Evolutionary conservation across 805 yeast species (phyloP), one percentile per base, ranked within the genome.

Genomic region (Ogataea trehaloabstinens): DNA sequence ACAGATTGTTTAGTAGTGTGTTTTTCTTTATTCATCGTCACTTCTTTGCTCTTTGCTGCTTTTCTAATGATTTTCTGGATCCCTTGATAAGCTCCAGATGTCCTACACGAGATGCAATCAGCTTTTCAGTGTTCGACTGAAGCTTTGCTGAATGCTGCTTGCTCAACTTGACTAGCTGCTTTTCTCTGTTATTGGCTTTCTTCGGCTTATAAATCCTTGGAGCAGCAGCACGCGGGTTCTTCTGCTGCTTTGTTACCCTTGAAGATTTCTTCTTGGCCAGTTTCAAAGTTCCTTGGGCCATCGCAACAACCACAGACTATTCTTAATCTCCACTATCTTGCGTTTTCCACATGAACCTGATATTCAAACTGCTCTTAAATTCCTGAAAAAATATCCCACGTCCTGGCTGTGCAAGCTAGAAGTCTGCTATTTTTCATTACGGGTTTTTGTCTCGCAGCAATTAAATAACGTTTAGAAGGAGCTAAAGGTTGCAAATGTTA

Each of bases 31-130:
- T 19, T 15, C 37, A 17, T 17, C 42, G 44, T 46, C 44, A 34
- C 38, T 44, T 48, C 39, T 36, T 66, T 33, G 53, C 55, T 60
- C 76, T 78, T 47, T 69, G 76, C 13, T 61, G 68, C 58, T 76
- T 85, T 58, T 87, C 96, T 13, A 86, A 42, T 52, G 85, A 78
- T 66, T 95, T 78, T 69, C 97, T 80, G 6, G 93, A 81, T 12
- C 99, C 99, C 62, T 86, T 89, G 48, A 91, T 68, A 28, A 91
- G 60, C 66, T 91, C 99, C 53, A 91, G 72, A 62, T 91, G 98
- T 19, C 99, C 99, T 6, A 91, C 97, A 60, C 91, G 76, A 40
- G 95, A 73, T 2, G 97, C 82, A 50, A 91, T 78, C 41, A 88
- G 71, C 65, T 79, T 88, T 64, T 91, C 99, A 3, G 98, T 91